Percentiles rank a stretch among this genome's conserved stretches.
These are phyloP conservation scores for Neofusicoccum parvum DNA, from an alignment of 2,329 filamentous ascomycete species.

Conservation along the genomic window DNA sequence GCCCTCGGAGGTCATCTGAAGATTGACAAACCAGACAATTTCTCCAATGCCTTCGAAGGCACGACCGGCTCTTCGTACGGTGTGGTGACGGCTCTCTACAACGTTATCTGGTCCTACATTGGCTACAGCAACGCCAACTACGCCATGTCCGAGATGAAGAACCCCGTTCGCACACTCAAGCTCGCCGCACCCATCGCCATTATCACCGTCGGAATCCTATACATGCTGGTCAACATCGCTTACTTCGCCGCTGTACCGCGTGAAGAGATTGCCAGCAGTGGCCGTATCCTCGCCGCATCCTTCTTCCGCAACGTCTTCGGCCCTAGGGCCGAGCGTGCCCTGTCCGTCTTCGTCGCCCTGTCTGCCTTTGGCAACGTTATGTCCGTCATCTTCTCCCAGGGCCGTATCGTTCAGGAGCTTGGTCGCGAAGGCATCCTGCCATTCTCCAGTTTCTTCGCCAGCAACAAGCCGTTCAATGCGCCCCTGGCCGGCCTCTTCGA, in stretches of 20 bases:
- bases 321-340: slow-evolving; percentile 55
- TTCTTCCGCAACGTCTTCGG: slow-evolving; percentile 62
- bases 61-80: slow-evolving; percentile 68
- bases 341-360: slow-evolving; percentile 67
- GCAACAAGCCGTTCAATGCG: slow-evolving; percentile 65
- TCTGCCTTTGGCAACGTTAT: slow-evolving; percentile 70
- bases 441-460: slow-evolving; percentile 64
- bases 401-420: slow-evolving; percentile 66
- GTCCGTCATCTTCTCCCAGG: slow-evolving; percentile 69
- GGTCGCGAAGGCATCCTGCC: slow-evolving; percentile 68
- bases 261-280: slow-evolving; percentile 56
- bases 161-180: slow-evolving; percentile 66
- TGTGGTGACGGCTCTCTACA: slow-evolving; percentile 70
- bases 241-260: slow-evolving; percentile 66
- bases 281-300: slow-evolving; percentile 57
- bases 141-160: slow-evolving; percentile 65
- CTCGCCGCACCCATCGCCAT: slow-evolving; percentile 66
- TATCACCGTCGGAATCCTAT: slow-evolving; percentile 60
- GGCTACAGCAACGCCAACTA: slow-evolving; percentile 72
- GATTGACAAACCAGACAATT: slow-evolving; percentile 64
- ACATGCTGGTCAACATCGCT: slow-evolving; percentile 68
- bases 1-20: slow-evolving; percentile 64
- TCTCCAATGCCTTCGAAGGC: slow-evolving; percentile 64
- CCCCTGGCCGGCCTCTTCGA: slow-evolving; percentile 63
- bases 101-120: slow-evolving; percentile 71